Percentiles rank a stretch among this genome's conserved stretches.
phyloP scores from a whole-genome alignment of 805 yeast species.

The Candida mattraensis region DNA sequence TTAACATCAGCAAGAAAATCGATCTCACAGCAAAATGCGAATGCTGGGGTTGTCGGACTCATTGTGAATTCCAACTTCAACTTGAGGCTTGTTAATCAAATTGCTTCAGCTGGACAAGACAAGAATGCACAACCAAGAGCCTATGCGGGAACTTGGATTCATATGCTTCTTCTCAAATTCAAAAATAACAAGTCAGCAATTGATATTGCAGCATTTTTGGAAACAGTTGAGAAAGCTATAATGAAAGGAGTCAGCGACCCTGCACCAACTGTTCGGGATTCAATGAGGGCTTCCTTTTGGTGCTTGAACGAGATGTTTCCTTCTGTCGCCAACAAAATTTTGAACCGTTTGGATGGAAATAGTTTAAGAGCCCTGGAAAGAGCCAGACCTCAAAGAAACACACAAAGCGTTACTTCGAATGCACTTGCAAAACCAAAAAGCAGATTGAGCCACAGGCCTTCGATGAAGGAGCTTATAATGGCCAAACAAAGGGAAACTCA shows the following conservation, averaged over 20 bases:
- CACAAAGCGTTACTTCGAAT: constrained; percentile 12
- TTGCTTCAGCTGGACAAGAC: constrained; percentile 56
- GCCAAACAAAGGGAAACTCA: constrained; percentile 40
- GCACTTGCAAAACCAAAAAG: constrained; percentile 12
- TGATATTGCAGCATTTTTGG: constrained; percentile 37
- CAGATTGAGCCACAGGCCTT: constrained; percentile 37
- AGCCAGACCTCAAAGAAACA: constrained; percentile 42
- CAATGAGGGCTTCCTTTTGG: constrained; percentile 78
- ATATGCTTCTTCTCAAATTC: constrained; percentile 57
- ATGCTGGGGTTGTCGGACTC: constrained; percentile 54
- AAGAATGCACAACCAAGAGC: constrained; percentile 71
- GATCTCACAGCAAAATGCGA: constrained; percentile 59
- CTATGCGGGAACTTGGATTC: constrained; percentile 69
- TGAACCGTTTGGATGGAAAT: constrained; percentile 41
- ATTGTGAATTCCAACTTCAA: constrained; percentile 55
- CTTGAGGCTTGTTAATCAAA: constrained; percentile 48
- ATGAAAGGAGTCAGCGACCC: constrained; percentile 72
- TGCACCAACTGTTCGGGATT: constrained; percentile 74
- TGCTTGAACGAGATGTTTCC: constrained; percentile 56
- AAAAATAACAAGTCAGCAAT: constrained; percentile 33
- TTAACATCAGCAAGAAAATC: constrained; percentile 61
- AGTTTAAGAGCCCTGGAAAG: constrained; percentile 62
- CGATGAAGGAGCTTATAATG: constrained; percentile 48
- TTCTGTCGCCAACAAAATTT: constrained; percentile 41
- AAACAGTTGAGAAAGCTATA: constrained; percentile 49